Evolutionary conservation across 371 early-diverging fungal species (phyloP).

Genomic region (Blastocladiella emersonii): DNA sequence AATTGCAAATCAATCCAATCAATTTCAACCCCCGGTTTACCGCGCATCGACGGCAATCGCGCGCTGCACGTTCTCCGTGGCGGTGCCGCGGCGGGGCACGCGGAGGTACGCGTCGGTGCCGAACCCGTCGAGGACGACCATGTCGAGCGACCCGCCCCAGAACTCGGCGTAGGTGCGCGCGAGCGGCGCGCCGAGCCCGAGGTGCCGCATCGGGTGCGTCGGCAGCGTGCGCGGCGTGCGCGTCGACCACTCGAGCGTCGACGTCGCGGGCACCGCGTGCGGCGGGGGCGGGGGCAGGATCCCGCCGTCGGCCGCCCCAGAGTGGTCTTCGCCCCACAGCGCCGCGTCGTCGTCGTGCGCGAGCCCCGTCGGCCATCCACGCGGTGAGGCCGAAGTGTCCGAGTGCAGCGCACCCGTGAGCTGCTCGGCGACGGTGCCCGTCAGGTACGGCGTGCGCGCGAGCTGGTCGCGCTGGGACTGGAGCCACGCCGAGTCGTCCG

Average conservation of each 20-base stretch:
- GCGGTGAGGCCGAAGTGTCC: no score
- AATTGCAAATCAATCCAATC: neutral
- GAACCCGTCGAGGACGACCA: conserved; percentile 63
- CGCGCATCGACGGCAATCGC: neutral
- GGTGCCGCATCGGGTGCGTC: conserved; percentile 23
- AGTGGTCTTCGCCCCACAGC: neutral
- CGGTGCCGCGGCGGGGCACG: neutral
- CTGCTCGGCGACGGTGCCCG: neutral
- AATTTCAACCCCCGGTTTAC: neutral
- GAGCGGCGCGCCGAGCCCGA: conserved; percentile 81
- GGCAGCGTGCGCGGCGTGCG: neutral
- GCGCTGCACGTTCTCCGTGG: neutral
- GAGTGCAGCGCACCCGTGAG: neutral
- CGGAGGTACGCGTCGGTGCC: conserved; percentile 79
- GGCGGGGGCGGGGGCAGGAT: neutral
- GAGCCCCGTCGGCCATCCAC: neutral
- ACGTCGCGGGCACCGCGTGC: neutral
- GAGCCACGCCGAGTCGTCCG: neutral
- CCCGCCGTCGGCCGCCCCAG: neutral
- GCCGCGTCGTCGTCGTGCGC: neutral
- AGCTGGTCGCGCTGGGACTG: conserved; percentile 6
- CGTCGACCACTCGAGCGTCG: neutral
- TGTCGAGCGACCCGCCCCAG: conserved; percentile 61
- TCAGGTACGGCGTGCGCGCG: neutral
- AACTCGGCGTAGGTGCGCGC: conserved; percentile 70